Percentiles rank a stretch among this genome's conserved stretches.
phyloP scores from a whole-genome alignment of 169 alveolate species.

The Cryptosporidium ubiquitum region DNA sequence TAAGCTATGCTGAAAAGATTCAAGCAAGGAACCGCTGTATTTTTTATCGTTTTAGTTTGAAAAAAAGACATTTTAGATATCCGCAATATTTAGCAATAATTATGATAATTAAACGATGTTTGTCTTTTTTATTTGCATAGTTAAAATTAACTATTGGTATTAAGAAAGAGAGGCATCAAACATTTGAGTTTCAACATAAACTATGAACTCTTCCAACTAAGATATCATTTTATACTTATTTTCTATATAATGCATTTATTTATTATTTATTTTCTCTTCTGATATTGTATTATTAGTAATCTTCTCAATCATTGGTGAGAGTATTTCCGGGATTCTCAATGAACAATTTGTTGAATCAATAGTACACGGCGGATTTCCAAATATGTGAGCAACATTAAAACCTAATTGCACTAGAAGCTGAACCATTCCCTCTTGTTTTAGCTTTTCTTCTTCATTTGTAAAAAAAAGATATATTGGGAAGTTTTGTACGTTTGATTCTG shows the following conservation, averaged over 20 bases:
- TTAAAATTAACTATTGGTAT: too few species aligned
- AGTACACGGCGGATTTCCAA: slow-evolving; percentile 20
- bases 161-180: too few species aligned
- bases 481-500: slow-evolving; percentile 3
- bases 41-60: too few species aligned
- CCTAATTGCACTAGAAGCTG: slow-evolving; percentile 53
- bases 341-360: slow-evolving; percentile 12
- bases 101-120: too few species aligned
- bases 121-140: not conserved
- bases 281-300: not conserved
- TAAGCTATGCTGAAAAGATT: too few species aligned
- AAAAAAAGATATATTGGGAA: slow-evolving; percentile 25
- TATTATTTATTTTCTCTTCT: not conserved
- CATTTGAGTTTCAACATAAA: not conserved
- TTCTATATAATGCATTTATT: not conserved
- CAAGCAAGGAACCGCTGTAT: not conserved
- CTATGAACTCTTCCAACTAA: not conserved
- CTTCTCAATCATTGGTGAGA: slow-evolving; percentile 1
- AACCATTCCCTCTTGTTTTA: slow-evolving; percentile 61
- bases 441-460: slow-evolving; percentile 33
- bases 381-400: slow-evolving; percentile 35
- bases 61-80: too few species aligned
- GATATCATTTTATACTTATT: not conserved
- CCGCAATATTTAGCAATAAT: too few species aligned
- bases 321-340: slow-evolving; percentile 9